Evolutionary conservation across 2,329 filamentous ascomycete species (phyloP), one percentile per base, ranked within the genome.

Genomic region (Passalora sequoiae): DNA sequence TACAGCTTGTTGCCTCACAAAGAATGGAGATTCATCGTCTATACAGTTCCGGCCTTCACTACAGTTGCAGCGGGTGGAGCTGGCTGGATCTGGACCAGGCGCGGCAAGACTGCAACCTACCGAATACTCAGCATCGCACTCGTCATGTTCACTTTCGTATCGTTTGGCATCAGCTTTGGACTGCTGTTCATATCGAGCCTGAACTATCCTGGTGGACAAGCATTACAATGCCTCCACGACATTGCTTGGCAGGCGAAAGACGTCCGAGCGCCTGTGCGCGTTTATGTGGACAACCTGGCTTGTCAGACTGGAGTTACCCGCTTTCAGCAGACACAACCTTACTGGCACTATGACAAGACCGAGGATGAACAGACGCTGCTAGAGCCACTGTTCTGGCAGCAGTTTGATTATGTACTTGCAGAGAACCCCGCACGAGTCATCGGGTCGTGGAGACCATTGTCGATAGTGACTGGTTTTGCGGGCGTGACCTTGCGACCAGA

Each of bases 1-100:
- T 97, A 95, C 71, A 95, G 88, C 51, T 57, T 88, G 38, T 84
- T 95, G 49, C 89, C 91, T 0, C 92, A 98, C 70, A 98, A 98
- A 64, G 92, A 98, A 69, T 85, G 89, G 63, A 85, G 92, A 13
- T 98, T 98, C 71, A 83, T 98, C 55, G 81, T 97, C 58, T 97
- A 97, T 67, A 75, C 80, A 40, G 74, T 94, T 17, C 92, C 92
- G 0, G 75, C 83, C 0, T 70, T 97, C 21, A 95, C 89, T 0
- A 84, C 83, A 8, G 77, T 83, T 2, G 83, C 88, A 0, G 82
- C 87, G 3, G 73, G 87, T 4, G 83, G 81, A 15, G 86, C 88
- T 10, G 77, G 80, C 43, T 83, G 80, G 65, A 69, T 94, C 51
- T 65, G 61, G 62, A 63, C 55, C 1, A 81, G 83, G 29, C 71